Conservation (phyloP, 805 yeast species). For the Monosporozyma servazzii region DNA sequence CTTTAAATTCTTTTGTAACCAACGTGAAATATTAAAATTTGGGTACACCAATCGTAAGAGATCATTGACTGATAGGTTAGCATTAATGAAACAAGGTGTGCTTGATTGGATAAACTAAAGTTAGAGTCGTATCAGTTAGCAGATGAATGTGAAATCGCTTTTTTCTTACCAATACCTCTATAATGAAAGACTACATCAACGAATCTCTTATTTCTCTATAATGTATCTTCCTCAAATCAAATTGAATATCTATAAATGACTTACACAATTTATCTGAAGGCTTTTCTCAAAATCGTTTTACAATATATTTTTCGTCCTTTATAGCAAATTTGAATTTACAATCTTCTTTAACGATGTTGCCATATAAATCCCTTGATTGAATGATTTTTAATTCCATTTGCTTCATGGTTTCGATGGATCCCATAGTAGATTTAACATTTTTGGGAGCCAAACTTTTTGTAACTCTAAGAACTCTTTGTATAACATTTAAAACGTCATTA, state of each 20-base stretch:
- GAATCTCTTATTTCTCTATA: too few relatives aligned
- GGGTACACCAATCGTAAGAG: too few relatives aligned
- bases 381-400: conserved; percentile 64
- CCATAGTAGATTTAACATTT: conserved; percentile 39
- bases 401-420: conserved; percentile 48
- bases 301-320: conserved; percentile 7
- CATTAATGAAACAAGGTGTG: too few relatives aligned
- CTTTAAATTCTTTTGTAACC: too few relatives aligned
- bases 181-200: background rate
- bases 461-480: conserved; percentile 23
- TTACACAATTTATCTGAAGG: background rate
- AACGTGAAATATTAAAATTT: too few relatives aligned
- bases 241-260: conserved; percentile 1
- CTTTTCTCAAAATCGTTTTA: conserved; percentile 5
- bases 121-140: too few relatives aligned
- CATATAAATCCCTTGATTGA: conserved; percentile 40
- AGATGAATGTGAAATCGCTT: too few relatives aligned
- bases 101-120: too few relatives aligned
- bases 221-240: too few relatives aligned
- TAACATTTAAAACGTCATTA: conserved; percentile 27
- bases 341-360: conserved; percentile 1
- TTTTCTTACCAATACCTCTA: too few relatives aligned
- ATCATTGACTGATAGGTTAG: too few relatives aligned
- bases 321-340: background rate
- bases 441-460: conserved; percentile 17